These are phyloP conservation scores for Phyllosticta paracitricarpa DNA, from an alignment of 2,329 filamentous ascomycete species.

Conservation along the genomic window DNA sequence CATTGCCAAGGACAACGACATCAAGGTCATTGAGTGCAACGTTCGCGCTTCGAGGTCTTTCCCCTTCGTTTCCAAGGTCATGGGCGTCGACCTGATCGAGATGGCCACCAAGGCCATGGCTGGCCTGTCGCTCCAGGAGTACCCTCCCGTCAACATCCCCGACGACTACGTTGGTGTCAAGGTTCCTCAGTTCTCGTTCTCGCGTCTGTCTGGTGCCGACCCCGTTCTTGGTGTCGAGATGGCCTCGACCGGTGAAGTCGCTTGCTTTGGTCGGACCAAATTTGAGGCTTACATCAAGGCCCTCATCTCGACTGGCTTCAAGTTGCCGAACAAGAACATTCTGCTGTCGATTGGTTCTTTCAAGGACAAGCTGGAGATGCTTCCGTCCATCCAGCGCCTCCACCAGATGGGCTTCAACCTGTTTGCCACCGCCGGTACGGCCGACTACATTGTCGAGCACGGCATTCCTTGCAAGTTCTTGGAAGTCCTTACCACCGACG, in stretches of 20 bases:
- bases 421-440: slow-evolving; percentile 91
- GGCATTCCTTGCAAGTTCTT: slow-evolving; percentile 87
- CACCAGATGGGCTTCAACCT: slow-evolving; percentile 89
- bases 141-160: slow-evolving; percentile 66
- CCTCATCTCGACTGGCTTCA: slow-evolving; percentile 90
- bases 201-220: slow-evolving; percentile 87
- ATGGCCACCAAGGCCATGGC: slow-evolving; percentile 98
- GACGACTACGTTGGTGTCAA: slow-evolving; percentile 89
- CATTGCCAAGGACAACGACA: slow-evolving; percentile 98
- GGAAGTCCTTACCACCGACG: slow-evolving; percentile 62
- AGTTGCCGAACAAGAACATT: slow-evolving; percentile 89
- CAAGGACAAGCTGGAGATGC: slow-evolving; percentile 97
- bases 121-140: slow-evolving; percentile 68
- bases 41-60: slow-evolving; percentile 93
- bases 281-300: slow-evolving; percentile 98
- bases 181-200: slow-evolving; percentile 98
- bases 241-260: slow-evolving; percentile 97
- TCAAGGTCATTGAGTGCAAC: slow-evolving; percentile 99
- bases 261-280: slow-evolving; percentile 90
- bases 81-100: slow-evolving; percentile 95
- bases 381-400: slow-evolving; percentile 82
- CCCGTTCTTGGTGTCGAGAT: slow-evolving; percentile 97
- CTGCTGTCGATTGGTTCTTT: slow-evolving; percentile 91
- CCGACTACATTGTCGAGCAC: slow-evolving; percentile 91
- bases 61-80: slow-evolving; percentile 97